These are phyloP conservation scores for Fusarium dlaminii DNA, from an alignment of 2,329 filamentous ascomycete genomes.

Conservation along the genomic window DNA sequence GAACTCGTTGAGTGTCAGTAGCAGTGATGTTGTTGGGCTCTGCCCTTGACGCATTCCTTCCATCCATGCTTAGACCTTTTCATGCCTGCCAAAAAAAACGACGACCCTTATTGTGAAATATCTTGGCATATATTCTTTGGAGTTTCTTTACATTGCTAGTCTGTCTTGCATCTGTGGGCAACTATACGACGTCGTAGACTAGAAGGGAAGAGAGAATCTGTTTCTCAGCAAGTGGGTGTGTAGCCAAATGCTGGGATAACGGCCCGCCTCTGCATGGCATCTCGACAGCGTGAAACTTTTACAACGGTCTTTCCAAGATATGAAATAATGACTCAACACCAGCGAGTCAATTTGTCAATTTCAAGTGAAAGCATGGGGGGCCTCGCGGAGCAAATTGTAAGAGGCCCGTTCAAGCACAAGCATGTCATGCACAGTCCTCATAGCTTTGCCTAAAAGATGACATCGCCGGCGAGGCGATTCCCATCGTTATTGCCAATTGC, in stretches of 20 bases:
- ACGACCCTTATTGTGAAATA: neutral
- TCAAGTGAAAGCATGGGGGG: neutral
- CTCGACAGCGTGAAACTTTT: neutral
- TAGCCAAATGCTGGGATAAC: neutral
- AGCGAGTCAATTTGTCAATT: neutral
- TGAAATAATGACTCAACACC: constrained; percentile 8
- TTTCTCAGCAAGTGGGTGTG: neutral
- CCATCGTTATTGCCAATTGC: constrained; percentile 5
- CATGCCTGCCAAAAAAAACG: neutral
- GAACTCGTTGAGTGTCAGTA: neutral
- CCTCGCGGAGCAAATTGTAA: neutral
- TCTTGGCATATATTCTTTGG: neutral
- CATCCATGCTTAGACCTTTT: neutral
- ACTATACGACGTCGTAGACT: neutral
- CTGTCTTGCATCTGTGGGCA: neutral
- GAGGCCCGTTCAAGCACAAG: neutral
- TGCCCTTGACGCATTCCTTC: neutral
- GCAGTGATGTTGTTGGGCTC: neutral
- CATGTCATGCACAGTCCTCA: neutral
- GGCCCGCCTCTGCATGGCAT: constrained; percentile 4
- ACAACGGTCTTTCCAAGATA: neutral
- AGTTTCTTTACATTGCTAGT: constrained; percentile 7
- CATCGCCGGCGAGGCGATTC: constrained; percentile 1
- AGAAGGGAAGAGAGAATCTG: neutral
- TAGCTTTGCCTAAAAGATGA: constrained; percentile 8